A percentile compares a stretch with the other conserved stretches of the same genome.
Conservation (phyloP, 2,329 filamentous ascomycete species). For the Xylaria sp. region DNA sequence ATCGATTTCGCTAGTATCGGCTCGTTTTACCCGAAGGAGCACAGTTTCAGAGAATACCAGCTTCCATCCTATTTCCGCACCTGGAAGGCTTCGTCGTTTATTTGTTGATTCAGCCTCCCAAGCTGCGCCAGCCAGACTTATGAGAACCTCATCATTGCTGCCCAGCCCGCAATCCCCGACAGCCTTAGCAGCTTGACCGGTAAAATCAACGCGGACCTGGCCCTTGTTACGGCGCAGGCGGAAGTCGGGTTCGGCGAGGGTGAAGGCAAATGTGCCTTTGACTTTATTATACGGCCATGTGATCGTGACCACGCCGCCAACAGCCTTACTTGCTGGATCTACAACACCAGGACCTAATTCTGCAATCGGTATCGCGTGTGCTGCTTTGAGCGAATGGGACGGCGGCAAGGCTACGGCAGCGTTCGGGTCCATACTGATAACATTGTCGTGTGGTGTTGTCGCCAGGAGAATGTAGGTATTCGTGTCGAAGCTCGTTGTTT, state of each 20-base stretch:
- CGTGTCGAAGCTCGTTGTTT: constrained; percentile 20
- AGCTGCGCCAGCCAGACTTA: constrained; percentile 75
- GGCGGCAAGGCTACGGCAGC: constrained; percentile 36
- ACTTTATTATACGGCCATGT: constrained; percentile 92
- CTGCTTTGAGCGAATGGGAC: constrained; percentile 39
- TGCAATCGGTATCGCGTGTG: constrained; percentile 63
- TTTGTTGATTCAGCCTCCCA: constrained; percentile 68
- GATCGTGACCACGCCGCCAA: constrained; percentile 82
- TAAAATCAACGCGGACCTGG: constrained; percentile 83
- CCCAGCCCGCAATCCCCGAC: constrained; percentile 75
- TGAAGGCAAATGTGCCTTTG: constrained; percentile 76
- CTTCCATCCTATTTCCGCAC: constrained; percentile 67
- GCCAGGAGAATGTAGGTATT: constrained; percentile 18
- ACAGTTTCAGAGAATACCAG: constrained; percentile 65
- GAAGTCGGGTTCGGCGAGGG: constrained; percentile 87
- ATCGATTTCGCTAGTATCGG: constrained; percentile 60
- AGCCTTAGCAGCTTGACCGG: constrained; percentile 74
- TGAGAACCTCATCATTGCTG: constrained; percentile 79
- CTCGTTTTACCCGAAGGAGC: constrained; percentile 57
- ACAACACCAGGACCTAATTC: constrained; percentile 62
- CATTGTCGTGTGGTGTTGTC: constrained; percentile 39
- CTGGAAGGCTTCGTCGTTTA: constrained; percentile 58
- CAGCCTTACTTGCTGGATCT: constrained; percentile 55
- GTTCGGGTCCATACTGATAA: constrained; percentile 42
- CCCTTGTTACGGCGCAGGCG: constrained; percentile 80